Evolutionary conservation across 129 eudicot genomes (phyloP), one percentile per base, ranked within the genome.

Genomic region (Flaveria brownii): DNA sequence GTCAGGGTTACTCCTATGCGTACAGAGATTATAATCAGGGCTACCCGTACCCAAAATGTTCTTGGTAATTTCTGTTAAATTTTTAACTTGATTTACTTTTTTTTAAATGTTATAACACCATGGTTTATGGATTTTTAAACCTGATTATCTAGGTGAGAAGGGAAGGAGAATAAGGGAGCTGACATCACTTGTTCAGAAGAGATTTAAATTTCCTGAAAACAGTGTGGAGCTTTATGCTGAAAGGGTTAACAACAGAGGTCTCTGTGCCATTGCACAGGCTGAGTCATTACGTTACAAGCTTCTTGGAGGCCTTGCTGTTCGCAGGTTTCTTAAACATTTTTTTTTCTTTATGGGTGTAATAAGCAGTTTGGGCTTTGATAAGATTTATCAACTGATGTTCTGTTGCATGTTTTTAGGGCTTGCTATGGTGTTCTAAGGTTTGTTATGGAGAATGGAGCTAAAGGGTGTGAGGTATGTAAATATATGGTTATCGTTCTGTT

Each of bases 371-470:
- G 59, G 43, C 33, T 16, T 16, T 60, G n/a, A 71, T 28, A 28
- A 50, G 25, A 17, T 14, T 75, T 61, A 30, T 62, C 2, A 1
- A 41, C 60, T 68, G 49, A 54, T 45, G 8, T 13, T 9, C 15
- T 68, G 15, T 17, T 75, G 9, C 17, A 14, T 22, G 6, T 71
- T 16, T 69, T 0, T 68, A 87, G 91, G 87, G 96, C 93, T 42
- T 86, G 93, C 80, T 86, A 88, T 84, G 93, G 93, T 73, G 93
- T 88, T 26, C 16, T 88, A 23, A 73, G 89, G 47, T 89, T 89
- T 80, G 89, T 89, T 7, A 89, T 87, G 96, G 96, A 85, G 76
- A 87, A 82, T 42, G 96, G 91, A 22, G 96, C 96, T 8, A 89
- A 89, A 75, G 96, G 96, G 2, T 89, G 96, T 78, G 96, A 89